Base-by-base conservation (phyloP, 2,329 filamentous ascomycete species). In the Colletotrichum tamarilloi region DNA sequence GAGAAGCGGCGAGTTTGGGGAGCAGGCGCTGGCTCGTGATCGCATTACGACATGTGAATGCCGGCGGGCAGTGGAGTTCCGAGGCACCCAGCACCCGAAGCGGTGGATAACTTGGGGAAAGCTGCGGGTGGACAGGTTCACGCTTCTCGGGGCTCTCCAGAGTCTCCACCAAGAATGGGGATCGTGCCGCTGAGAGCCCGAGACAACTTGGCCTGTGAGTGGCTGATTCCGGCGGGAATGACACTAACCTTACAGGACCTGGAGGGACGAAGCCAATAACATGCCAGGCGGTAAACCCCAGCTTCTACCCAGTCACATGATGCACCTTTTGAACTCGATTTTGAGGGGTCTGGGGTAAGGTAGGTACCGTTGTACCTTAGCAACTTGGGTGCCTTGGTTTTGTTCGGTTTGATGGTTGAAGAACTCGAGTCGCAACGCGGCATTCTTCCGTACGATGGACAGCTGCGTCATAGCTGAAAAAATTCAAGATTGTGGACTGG, bases 31-130 rank as follows among this genome's bases (percentile, higher is more conserved):
- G 67, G 71, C 71, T 73, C 71, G 71, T 73, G 71, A 73, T 73
- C 55, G 52, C 55, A 73, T 73, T 73, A 71, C 71, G 67, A 73
- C 71, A 73, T 73, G 71, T 73, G 71, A 73, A 71, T 65, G 71
- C 67, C 67, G 71, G 60, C 38, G 52, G 63, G 12, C 66, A 66
- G 71, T 70, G 71, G 71, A 73, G 71, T 71, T 73, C 71, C 71
- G 71, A 73, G 71, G 71, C 67, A 73, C 55, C 60, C 59, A 71
- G 55, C 67, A 73, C 71, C 71, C 71, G 71, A 73, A 70, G 60
- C 60, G 71, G 71, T 73, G 67, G 71, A 66, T 70, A 73, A 57
- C 60, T 73, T 73, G 71, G 71, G 71, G 71, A 70, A 73, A 69
- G 62, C 62, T 70, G 42, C 42, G 55, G 52, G 46, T 46, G 30